Percentiles rank a stretch among this genome's conserved stretches.
Conservation (phyloP, 1,284 basidiomycete genomes). For the Ustilago tritici region DNA sequence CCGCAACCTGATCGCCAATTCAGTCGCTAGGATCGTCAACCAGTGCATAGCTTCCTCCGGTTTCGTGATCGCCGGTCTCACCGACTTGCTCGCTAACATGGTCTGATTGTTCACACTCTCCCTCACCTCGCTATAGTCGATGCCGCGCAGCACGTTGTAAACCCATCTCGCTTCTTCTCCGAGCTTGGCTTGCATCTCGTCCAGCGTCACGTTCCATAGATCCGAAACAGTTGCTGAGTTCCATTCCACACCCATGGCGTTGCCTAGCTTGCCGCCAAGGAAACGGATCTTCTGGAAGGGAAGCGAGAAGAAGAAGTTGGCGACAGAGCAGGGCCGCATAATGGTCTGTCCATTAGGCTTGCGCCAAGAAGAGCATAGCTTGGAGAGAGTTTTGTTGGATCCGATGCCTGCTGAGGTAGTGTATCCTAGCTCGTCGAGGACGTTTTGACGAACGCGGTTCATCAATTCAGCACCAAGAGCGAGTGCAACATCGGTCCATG, state of each 20-base stretch:
- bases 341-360: conserved; percentile 66
- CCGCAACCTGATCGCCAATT: conserved; percentile 83
- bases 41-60: conserved; percentile 76
- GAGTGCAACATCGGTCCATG: conserved; percentile 94
- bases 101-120: conserved; percentile 61
- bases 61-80: conserved; percentile 55
- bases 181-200: conserved; percentile 84
- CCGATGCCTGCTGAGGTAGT: conserved; percentile 96
- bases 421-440: conserved; percentile 83
- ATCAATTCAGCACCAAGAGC: conserved; percentile 90
- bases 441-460: conserved; percentile 78
- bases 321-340: conserved; percentile 54
- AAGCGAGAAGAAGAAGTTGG: conserved; percentile 57
- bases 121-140: conserved; percentile 88
- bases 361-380: conserved; percentile 74
- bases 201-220: conserved; percentile 73
- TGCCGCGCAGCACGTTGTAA: conserved; percentile 83
- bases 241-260: conserved; percentile 86
- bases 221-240: conserved; percentile 86
- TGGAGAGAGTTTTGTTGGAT: conserved; percentile 92
- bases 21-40: conserved; percentile 89
- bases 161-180: conserved; percentile 82
- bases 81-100: conserved; percentile 66
- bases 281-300: conserved; percentile 78
- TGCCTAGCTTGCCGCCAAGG: conserved; percentile 93